These are phyloP conservation scores for Astragalus glycyphyllos DNA, from an alignment of 306 rosid species.

Conservation along the genomic window DNA sequence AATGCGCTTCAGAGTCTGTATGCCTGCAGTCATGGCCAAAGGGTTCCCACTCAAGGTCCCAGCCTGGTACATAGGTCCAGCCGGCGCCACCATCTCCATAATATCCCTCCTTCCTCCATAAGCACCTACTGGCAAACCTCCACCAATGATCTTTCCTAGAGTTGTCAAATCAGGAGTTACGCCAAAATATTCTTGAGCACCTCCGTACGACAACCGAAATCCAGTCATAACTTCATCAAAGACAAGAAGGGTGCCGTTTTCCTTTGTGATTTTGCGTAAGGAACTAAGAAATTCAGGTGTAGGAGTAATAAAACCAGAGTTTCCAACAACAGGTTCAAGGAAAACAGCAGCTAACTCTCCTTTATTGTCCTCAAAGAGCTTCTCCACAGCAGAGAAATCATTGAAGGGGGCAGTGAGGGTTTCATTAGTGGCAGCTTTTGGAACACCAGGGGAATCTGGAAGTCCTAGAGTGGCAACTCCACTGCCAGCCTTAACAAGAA, in stretches of 20 bases:
- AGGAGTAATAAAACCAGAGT: slow-evolving; percentile 85
- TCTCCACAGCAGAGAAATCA: slow-evolving; percentile 73
- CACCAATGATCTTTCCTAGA: slow-evolving; percentile 94
- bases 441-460: slow-evolving; percentile 98
- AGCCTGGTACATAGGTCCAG: slow-evolving; percentile 97
- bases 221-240: slow-evolving; percentile 99
- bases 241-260: slow-evolving; percentile 68
- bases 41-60: slow-evolving; percentile 97
- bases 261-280: slow-evolving; percentile 75
- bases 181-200: slow-evolving; percentile 93
- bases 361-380: slow-evolving; percentile 65
- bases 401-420: slow-evolving; percentile 86
- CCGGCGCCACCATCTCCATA: slow-evolving; percentile 95
- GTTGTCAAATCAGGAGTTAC: slow-evolving; percentile 84
- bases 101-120: slow-evolving; percentile 95
- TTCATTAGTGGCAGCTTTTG: slow-evolving; percentile 81
- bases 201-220: slow-evolving; percentile 92
- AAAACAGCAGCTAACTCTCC: slow-evolving; percentile 80
- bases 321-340: slow-evolving; percentile 96
- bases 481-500: slow-evolving; percentile 95
- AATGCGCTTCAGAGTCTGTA: slow-evolving; percentile 81
- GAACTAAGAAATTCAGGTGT: slow-evolving; percentile 68
- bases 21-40: slow-evolving; percentile 98
- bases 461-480: slow-evolving; percentile 97
- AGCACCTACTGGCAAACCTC: slow-evolving; percentile 95